Base-by-base conservation (phyloP, 2,329 filamentous ascomycete species). In the Colletotrichum sp. region DNA sequence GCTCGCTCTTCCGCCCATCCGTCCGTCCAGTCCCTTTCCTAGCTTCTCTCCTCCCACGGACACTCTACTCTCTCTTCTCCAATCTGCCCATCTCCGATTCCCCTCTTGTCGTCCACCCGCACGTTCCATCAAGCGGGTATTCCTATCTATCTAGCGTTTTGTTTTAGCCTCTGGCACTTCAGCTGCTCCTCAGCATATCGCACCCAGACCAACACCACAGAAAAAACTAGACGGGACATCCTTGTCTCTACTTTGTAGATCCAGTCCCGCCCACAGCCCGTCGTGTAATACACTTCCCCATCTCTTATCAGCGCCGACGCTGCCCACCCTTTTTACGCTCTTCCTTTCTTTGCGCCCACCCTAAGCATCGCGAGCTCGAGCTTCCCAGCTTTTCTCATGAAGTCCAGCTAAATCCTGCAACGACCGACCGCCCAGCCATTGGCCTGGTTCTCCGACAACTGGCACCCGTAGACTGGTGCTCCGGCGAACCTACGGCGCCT, bases 221-320 rank as follows among this genome's bases (percentile, higher is more conserved):
- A 43, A 48, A 69, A 61, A 69, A 34, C 48, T 69, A 74, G 64
- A 76, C 74, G 74, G 74, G 70, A 48, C 34, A 76, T 74, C 70
- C 74, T 73, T 73, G 74, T 58, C 68, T 52, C 28, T 16, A 32
- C 58, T 62, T 52, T 66, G 74, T 74, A 76, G 74, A 76, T 76
- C 74, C n/a, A 58, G 70, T 39, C 74, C 70, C 56, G 56, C 71
- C 58, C 28, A 34, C 52, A 66, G 56, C 28, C 70, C 36, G 30
- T 65, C 58, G 66, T 71, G 56, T 55, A 73, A 65, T 75, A 69
- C 64, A 60, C 70, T 75, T 73, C 68, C 27, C 43, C 73, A 30
- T 75, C 70, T 73, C 58, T 73, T 64, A 75, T 73, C 70, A 67
- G 64, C 62, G 58, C 73, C 70, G 43, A 64, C 56, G 32, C 72